Conservation (phyloP, 305 asterid genomes). For the Ilex paraguariensis region DNA sequence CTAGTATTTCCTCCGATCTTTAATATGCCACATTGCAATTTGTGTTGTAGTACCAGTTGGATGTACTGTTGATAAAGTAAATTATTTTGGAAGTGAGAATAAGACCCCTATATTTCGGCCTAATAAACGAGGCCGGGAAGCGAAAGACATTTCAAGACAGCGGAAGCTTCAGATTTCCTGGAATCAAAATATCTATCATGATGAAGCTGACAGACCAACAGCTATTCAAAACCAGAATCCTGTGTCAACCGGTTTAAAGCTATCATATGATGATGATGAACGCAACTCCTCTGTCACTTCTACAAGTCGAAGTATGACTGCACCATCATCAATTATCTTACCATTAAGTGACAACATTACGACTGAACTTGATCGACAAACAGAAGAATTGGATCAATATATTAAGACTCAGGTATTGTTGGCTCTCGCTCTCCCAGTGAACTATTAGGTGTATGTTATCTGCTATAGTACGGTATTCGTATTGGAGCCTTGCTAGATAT, state of each 20-base stretch:
- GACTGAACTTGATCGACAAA: conserved; percentile 59
- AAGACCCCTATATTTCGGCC: conserved; percentile 33
- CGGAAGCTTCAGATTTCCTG: conserved; percentile 49
- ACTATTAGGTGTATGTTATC: background rate
- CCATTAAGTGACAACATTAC: conserved; percentile 44
- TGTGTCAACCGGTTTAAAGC: conserved; percentile 80
- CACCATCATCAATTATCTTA: conserved; percentile 41
- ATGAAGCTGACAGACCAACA: conserved; percentile 40
- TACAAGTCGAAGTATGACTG: conserved; percentile 52
- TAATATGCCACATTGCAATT: too few relatives aligned
- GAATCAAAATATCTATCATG: conserved; percentile 36
- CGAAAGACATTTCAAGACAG: conserved; percentile 46
- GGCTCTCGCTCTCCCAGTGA: background rate
- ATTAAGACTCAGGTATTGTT: conserved; percentile 65
- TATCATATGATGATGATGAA: conserved; percentile 78
- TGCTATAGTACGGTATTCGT: background rate
- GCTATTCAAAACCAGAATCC: conserved; percentile 47
- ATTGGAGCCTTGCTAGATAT: background rate
- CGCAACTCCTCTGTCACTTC: conserved; percentile 70
- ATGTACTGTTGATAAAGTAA: conserved; percentile 44
- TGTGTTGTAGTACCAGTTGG: conserved; percentile 51
- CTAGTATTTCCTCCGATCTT: too few relatives aligned
- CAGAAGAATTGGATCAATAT: conserved; percentile 57
- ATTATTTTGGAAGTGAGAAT: conserved; percentile 51
- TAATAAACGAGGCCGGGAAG: conserved; percentile 34